Evolutionary conservation across 23 red algal species (phyloP).

Genomic region (Gracilaria caudata): DNA sequence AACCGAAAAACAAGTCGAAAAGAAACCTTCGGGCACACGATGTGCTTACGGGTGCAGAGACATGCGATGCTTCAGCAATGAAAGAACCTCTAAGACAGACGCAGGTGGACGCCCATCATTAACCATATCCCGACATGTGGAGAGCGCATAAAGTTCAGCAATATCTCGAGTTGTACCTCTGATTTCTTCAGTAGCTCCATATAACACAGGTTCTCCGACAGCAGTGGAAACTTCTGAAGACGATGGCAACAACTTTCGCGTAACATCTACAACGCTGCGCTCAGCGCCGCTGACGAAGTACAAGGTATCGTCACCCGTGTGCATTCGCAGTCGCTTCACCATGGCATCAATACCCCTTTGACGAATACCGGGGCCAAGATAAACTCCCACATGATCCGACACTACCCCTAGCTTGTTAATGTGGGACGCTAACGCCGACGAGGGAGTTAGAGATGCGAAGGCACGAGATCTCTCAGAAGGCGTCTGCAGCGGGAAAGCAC

Average conservation of each 20-base stretch:
- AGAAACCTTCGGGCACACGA: not conserved
- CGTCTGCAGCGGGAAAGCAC: slow-evolving; percentile 53
- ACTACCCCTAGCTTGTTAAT: slow-evolving; percentile 38
- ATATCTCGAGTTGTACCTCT: slow-evolving; percentile 45
- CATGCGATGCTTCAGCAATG: slow-evolving; percentile 24
- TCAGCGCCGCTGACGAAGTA: slow-evolving; percentile 67
- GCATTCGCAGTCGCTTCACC: slow-evolving; percentile 36
- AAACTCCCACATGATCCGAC: slow-evolving; percentile 73
- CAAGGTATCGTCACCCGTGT: slow-evolving; percentile 20
- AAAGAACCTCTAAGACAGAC: slow-evolving; percentile 49
- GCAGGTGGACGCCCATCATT: slow-evolving; percentile 68
- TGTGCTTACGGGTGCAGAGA: not conserved
- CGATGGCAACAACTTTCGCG: slow-evolving; percentile 31
- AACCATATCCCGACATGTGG: slow-evolving; percentile 52
- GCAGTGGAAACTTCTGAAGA: slow-evolving; percentile 39
- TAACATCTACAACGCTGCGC: slow-evolving; percentile 33
- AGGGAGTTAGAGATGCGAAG: slow-evolving; percentile 50
- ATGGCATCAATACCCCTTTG: slow-evolving; percentile 50
- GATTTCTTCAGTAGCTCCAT: slow-evolving; percentile 49
- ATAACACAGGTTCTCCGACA: not conserved
- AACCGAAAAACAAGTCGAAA: slow-evolving; percentile 20
- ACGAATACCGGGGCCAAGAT: slow-evolving; percentile 48
- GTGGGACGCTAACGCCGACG: slow-evolving; percentile 36
- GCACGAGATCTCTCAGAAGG: slow-evolving; percentile 16
- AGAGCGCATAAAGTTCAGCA: slow-evolving; percentile 61